phyloP scores from a whole-genome alignment of 345 rosid species.

The Hibiscus tridactylites region DNA sequence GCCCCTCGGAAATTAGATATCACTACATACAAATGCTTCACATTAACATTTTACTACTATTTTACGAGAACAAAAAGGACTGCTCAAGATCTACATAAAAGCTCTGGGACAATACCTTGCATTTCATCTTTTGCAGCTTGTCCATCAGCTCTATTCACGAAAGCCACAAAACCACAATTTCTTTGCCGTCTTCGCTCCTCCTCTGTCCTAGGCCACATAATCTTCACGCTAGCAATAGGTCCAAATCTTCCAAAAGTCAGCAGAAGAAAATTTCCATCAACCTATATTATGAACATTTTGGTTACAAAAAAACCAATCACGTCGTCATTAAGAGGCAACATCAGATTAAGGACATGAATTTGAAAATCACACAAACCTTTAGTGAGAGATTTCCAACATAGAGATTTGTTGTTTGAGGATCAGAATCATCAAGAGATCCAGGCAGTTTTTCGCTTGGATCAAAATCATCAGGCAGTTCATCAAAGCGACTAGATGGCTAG shows the following conservation, averaged over 20 bases:
- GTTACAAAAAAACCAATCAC: slow-evolving; percentile 1
- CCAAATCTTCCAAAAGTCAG: slow-evolving; percentile 99
- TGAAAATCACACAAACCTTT: slow-evolving; percentile 36
- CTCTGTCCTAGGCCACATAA: slow-evolving; percentile 99
- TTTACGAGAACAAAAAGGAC: neutral
- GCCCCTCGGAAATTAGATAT: neutral
- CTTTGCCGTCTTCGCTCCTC: slow-evolving; percentile 92
- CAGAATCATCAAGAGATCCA: slow-evolving; percentile 99
- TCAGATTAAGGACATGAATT: neutral
- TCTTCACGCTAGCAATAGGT: slow-evolving; percentile 98
- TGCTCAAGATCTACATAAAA: neutral
- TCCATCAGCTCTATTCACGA: slow-evolving; percentile 95
- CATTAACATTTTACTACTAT: neutral
- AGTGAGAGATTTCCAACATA: slow-evolving; percentile 98
- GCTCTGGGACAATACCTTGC: slow-evolving; percentile 57
- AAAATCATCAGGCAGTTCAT: slow-evolving; percentile 94
- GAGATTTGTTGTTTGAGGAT: slow-evolving; percentile 96
- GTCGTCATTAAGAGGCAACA: neutral
- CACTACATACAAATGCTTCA: neutral
- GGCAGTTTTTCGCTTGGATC: slow-evolving; percentile 95
- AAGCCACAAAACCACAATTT: slow-evolving; percentile 96
- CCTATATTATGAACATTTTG: slow-evolving; percentile 37
- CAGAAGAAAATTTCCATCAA: slow-evolving; percentile 95
- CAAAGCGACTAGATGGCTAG: slow-evolving; percentile 91
- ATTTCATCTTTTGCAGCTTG: slow-evolving; percentile 99